Evolutionary conservation across 2,329 filamentous ascomycete species (phyloP), one percentile per base, ranked within the genome.

Genomic region (Diaporthe caulivora): DNA sequence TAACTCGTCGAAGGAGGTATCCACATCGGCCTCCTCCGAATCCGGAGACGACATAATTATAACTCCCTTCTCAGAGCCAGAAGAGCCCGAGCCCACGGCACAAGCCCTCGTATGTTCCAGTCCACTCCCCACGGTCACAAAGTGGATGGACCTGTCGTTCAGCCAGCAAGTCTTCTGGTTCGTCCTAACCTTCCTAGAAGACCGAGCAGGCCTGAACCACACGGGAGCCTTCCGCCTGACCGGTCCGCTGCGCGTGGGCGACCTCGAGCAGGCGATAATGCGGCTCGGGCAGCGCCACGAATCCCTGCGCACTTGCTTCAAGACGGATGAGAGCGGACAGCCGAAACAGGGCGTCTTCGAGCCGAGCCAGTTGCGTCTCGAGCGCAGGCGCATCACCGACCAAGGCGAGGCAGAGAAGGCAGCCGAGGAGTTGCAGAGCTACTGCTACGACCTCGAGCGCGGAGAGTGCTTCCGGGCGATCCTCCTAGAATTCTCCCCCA

Each of bases 151-250:
- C 55, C 6, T 60, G 15, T 42, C 55, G 7, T 42, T 60, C 34
- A 60, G 55, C 55, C 55, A 60, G 34, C 34, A 60, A 42, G 34
- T 60, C n/a, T 60, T 60, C 21, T 60, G 55, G 55, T 60, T 60
- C 34, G 34, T 60, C 13, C 34, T 42, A n/a, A 42, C 55, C 17
- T 60, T 42, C 34, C 55, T 60, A 42, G 55, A 42, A 60, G 55
- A 60, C 34, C 34, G 9, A 21, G 34, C 55, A 1, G 34, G 55
- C n/a, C 55, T 60, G 34, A 60, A 60, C 17, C 55, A 60, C n/a
- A 60, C 55, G 15, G 55, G 55, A 4, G 55, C 55, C 34, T 58
- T 58, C 34, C 34, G 55, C n/a, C n/a, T 60, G 55, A 60, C 34
- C n/a, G 55, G 55, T 7, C 13, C 34, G 6, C 55, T 60, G 34